Base-by-base conservation (phyloP, 805 yeast species). In the Candida verbasci region DNA sequence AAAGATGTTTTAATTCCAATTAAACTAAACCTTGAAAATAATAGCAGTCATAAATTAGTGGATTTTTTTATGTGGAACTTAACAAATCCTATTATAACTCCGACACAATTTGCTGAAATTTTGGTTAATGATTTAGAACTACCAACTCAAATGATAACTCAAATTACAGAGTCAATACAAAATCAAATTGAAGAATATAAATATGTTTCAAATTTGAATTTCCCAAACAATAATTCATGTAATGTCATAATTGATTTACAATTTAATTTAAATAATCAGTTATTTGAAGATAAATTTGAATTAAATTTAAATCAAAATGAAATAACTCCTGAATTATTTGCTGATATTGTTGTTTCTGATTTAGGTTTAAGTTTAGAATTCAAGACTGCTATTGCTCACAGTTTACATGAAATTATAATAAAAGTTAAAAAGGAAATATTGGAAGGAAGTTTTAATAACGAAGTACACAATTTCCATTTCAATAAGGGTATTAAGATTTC, bases 231-330 rank as follows among this genome's bases (percentile, higher is more conserved):
- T 12, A 65, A 61, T 25, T 86, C 80, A 39, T 70, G 72, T 29
- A 93, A 85, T 50, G 95, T 85, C 1, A 73, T 93, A 3, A 73
- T 93, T 24, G 85, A 87, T 45, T 60, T 93, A 25, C 80, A 91
- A 11, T 85, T 93, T 33, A 86, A 83, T 52, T 64, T 93, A 43
- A 87, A 88, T 45, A 85, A 85, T 53, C 81, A 80, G 48, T 71
- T 89, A 28, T 88, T 80, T 50, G 95, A 88, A 48, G 98, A 93
- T 59, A 83, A 84, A 55, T 82, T 93, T 45, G 97, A 93, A 60
- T 91, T 97, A 97, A 94, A 93, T 52, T 66, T 93, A 53, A 24
- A 52, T 23, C 70, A 65, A 41, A 56, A 58, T 9, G 64, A 65
- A 6, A 53, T 84, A 16, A 75, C 87, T 1, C 97, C 98, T 0